Evolutionary conservation across 805 yeast genomes (phyloP).

Genomic region (Candida hispaniensis): DNA sequence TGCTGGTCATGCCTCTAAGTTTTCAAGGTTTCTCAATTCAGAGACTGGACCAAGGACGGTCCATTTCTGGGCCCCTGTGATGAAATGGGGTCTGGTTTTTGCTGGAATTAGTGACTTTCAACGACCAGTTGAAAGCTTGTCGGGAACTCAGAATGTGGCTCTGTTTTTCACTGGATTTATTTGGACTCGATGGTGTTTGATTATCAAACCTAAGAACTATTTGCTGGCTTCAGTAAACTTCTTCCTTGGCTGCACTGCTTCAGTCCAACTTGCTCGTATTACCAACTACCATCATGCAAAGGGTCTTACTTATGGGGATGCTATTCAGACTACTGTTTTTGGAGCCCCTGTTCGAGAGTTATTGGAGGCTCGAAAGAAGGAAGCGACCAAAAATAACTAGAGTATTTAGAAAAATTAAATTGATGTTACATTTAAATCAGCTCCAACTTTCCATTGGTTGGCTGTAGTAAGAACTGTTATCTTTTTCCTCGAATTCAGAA

Average conservation of each 20-base stretch:
- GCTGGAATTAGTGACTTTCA: constrained; percentile 83
- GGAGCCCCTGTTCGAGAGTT: constrained; percentile 13
- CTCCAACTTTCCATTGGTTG: too few species aligned
- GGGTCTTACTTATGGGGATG: constrained; percentile 32
- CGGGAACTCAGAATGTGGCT: constrained; percentile 84
- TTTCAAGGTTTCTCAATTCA: constrained; percentile 63
- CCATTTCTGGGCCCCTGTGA: constrained; percentile 74
- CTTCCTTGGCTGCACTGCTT: constrained; percentile 85
- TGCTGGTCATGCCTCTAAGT: constrained; percentile 27
- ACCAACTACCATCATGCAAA: constrained; percentile 47
- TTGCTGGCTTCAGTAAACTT: constrained; percentile 88
- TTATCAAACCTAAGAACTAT: constrained; percentile 77
- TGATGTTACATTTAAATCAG: too few species aligned
- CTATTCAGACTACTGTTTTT: constrained; percentile 15
- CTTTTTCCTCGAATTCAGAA: too few species aligned
- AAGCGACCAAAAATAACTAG: background rate
- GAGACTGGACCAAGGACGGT: constrained; percentile 97
- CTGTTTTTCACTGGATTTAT: constrained; percentile 83
- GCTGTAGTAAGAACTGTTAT: too few species aligned
- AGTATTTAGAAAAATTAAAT: too few species aligned
- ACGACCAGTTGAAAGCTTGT: constrained; percentile 85
- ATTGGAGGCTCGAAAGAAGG: constrained; percentile 16
- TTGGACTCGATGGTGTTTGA: constrained; percentile 98
- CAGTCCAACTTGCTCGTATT: constrained; percentile 68
- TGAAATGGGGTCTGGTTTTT: constrained; percentile 74